Conservation (phyloP, 192 early-diverging fungal species). For the Podochytrium sp. region DNA sequence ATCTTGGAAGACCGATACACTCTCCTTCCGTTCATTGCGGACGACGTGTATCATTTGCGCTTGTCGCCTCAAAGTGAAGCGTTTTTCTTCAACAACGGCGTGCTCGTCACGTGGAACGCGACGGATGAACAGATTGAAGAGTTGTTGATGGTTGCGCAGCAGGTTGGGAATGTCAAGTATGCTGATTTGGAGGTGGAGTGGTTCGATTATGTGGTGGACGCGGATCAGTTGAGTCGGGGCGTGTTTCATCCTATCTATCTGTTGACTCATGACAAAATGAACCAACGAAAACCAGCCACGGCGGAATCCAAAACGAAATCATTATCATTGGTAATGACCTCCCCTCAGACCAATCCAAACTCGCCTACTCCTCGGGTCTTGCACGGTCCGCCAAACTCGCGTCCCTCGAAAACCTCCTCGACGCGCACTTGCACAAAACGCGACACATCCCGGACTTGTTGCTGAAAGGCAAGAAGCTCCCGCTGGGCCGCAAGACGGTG, state of each 20-base stretch:
- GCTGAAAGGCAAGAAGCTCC: constrained; percentile 51
- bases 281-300: not conserved
- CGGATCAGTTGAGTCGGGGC: constrained; percentile 40
- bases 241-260: not conserved
- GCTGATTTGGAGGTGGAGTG: constrained; percentile 51
- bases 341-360: constrained; percentile 48
- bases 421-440: constrained; percentile 51
- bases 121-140: constrained; percentile 42
- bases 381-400: constrained; percentile 59
- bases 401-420: constrained; percentile 58
- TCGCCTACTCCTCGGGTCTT: constrained; percentile 66
- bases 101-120: constrained; percentile 62
- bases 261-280: not conserved
- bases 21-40: constrained; percentile 55
- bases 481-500: constrained; percentile 46
- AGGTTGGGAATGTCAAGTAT: constrained; percentile 50
- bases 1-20: constrained; percentile 47
- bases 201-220: constrained; percentile 53
- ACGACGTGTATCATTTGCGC: constrained; percentile 59
- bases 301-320: constrained; percentile 52
- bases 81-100: constrained; percentile 57
- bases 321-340: constrained; percentile 54
- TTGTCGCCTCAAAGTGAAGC: constrained; percentile 43
- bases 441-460: constrained; percentile 54
- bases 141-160: constrained; percentile 46